Percentiles rank a stretch among this genome's conserved stretches.
phyloP scores from a whole-genome alignment of 257 asterid genomes.

The Capsicum rhomboideum region DNA sequence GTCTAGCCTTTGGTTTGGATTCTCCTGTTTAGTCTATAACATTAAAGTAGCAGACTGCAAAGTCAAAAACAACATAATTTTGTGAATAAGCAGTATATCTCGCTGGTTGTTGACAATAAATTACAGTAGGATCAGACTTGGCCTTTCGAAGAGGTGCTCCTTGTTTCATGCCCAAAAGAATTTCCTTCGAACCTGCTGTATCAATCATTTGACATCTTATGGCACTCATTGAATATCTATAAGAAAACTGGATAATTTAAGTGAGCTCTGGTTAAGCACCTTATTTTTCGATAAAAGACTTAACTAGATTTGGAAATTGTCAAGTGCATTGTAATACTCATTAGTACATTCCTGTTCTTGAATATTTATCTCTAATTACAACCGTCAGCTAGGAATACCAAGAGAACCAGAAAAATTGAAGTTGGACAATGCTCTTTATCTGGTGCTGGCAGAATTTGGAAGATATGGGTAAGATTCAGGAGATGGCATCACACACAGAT shows the following conservation, averaged over 20 bases:
- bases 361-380: not conserved
- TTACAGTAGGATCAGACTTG: not conserved
- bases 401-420: not conserved
- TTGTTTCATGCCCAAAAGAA: not conserved
- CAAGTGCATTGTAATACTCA: not conserved
- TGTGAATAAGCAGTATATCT: not conserved
- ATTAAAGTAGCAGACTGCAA: not conserved
- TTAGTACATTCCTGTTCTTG: not conserved
- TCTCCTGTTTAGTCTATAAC: too few species aligned
- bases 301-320: not conserved
- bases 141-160: not conserved
- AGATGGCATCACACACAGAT: conserved; percentile 57
- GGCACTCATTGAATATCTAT: not conserved
- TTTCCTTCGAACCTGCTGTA: not conserved
- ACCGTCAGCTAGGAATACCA: not conserved
- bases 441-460: conserved; percentile 30
- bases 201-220: not conserved
- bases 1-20: not conserved
- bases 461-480: conserved; percentile 51
- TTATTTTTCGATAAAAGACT: not conserved
- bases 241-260: not conserved
- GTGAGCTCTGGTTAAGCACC: not conserved
- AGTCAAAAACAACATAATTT: not conserved
- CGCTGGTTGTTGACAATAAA: not conserved
- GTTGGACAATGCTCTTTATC: not conserved